A percentile compares a stretch with the other conserved stretches of the same genome.
These are phyloP conservation scores for Macadamia integrifolia DNA, from an alignment of 164 flowering plant species.

Conservation along the genomic window DNA sequence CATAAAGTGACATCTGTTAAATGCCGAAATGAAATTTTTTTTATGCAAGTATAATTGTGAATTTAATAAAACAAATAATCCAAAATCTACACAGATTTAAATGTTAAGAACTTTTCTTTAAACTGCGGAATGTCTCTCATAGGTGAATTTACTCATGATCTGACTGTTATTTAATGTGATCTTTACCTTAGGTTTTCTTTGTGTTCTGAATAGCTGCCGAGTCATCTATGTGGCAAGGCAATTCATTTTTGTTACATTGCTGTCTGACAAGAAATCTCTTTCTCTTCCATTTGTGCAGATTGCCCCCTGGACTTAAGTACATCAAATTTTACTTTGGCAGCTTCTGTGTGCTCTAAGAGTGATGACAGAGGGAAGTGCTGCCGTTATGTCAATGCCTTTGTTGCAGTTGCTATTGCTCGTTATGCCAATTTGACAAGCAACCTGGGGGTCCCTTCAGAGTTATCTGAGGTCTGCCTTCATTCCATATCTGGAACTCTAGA, in stretches of 20 bases:
- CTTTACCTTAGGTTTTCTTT: neutral
- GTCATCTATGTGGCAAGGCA: neutral
- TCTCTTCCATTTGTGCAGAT: slow-evolving; percentile 34
- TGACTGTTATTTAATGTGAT: neutral
- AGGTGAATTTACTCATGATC: neutral
- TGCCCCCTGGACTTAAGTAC: slow-evolving; percentile 88
- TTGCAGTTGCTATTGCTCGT: slow-evolving; percentile 75
- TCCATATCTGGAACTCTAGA: slow-evolving; percentile 64
- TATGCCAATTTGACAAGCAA: slow-evolving; percentile 75
- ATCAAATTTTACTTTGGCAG: slow-evolving; percentile 63
- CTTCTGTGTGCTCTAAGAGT: slow-evolving; percentile 65
- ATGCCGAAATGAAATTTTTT: no score
- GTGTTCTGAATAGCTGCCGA: neutral
- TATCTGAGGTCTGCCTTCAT: slow-evolving; percentile 53
- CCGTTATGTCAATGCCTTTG: slow-evolving; percentile 81
- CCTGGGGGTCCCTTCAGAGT: slow-evolving; percentile 66
- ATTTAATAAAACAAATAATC: no score
- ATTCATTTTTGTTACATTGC: no score
- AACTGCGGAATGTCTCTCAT: no score
- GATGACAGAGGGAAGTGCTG: slow-evolving; percentile 77
- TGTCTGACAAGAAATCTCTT: neutral
- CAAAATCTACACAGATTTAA: no score
- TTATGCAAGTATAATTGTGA: no score
- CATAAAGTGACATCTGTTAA: no score
- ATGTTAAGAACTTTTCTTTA: no score